These are phyloP conservation scores for Psilocybe subaeruginosa DNA, from an alignment of 768 basidiomycete species.

Conservation along the genomic window DNA sequence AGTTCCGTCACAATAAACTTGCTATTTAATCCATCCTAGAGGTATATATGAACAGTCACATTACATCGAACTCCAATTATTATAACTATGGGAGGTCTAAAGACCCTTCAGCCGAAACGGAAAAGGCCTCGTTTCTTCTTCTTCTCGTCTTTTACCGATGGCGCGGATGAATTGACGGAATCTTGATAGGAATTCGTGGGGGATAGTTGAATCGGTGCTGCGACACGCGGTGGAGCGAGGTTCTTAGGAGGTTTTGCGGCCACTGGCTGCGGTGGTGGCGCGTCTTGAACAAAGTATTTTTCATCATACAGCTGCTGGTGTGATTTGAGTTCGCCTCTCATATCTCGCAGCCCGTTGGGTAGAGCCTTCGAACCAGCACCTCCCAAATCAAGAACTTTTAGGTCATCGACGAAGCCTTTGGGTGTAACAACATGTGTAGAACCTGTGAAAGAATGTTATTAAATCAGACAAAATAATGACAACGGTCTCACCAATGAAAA, in stretches of 20 bases:
- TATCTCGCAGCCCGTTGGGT: conserved; percentile 69
- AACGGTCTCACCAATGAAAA: conserved; percentile 77
- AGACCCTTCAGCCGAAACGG: conserved; percentile 48
- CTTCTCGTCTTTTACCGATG: conserved; percentile 58
- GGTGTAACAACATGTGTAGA: conserved; percentile 90
- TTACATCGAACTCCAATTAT: conserved; percentile 19
- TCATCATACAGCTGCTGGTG: conserved; percentile 83
- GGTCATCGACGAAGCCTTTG: conserved; percentile 80
- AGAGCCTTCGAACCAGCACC: conserved; percentile 78
- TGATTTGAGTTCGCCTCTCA: conserved; percentile 45
- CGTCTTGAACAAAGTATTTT: conserved; percentile 70
- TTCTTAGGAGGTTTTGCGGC: conserved; percentile 36
- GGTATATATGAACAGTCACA: conserved; percentile 15
- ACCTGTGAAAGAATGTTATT: conserved; percentile 48
- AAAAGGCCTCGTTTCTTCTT: conserved; percentile 80
- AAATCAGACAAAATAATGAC: neutral
- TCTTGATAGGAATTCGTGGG: conserved; percentile 56
- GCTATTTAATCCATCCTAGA: conserved; percentile 8
- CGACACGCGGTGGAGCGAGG: conserved; percentile 35
- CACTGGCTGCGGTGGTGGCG: conserved; percentile 51
- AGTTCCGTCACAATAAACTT: neutral
- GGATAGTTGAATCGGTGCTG: conserved; percentile 44
- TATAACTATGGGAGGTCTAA: conserved; percentile 19
- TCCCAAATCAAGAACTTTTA: conserved; percentile 85
- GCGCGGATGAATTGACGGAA: conserved; percentile 41